These are phyloP conservation scores for Aegilops umbellulata DNA, from an alignment of 176 grass and related monocot species.

Conservation along the genomic window DNA sequence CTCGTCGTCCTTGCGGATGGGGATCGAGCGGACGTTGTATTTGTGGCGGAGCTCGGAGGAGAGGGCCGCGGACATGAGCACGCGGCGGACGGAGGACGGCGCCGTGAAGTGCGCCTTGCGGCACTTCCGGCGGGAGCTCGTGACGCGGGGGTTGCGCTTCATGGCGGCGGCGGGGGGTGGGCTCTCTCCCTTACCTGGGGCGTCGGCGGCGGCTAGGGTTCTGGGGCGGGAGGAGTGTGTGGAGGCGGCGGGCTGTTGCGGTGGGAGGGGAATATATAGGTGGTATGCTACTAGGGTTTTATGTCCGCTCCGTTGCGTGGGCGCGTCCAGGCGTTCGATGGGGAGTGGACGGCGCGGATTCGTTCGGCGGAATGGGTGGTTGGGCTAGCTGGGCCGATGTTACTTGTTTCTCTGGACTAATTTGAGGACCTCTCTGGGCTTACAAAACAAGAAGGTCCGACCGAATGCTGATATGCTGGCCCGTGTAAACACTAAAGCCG, in stretches of 20 bases:
- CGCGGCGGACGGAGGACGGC: slow-evolving; percentile 82
- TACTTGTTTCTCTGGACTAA: neutral
- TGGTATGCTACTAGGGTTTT: neutral
- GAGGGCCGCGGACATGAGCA: slow-evolving; percentile 84
- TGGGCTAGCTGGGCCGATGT: neutral
- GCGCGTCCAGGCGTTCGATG: slow-evolving; percentile 4
- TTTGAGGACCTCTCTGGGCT: too few species aligned
- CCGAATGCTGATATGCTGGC: too few species aligned
- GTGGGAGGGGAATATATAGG: neutral
- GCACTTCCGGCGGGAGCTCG: slow-evolving; percentile 89
- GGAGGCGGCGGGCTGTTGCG: neutral
- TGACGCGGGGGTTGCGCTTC: slow-evolving; percentile 84
- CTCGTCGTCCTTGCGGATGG: slow-evolving; percentile 94
- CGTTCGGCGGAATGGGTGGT: neutral
- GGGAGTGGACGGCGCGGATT: neutral
- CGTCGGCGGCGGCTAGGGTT: slow-evolving; percentile 31
- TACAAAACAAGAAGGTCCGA: too few species aligned
- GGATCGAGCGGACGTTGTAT: slow-evolving; percentile 86
- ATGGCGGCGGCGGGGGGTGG: slow-evolving; percentile 22
- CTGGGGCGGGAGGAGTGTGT: neutral
- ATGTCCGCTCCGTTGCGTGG: neutral
- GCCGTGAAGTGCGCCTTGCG: slow-evolving; percentile 99
- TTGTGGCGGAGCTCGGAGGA: slow-evolving; percentile 87
- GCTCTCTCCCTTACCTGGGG: slow-evolving; percentile 21
- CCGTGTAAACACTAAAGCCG: too few species aligned